Percentiles rank a stretch among this genome's conserved stretches.
These are phyloP conservation scores for Entomortierella chlamydospora DNA, from an alignment of 192 early-diverging fungal species.

Conservation along the genomic window DNA sequence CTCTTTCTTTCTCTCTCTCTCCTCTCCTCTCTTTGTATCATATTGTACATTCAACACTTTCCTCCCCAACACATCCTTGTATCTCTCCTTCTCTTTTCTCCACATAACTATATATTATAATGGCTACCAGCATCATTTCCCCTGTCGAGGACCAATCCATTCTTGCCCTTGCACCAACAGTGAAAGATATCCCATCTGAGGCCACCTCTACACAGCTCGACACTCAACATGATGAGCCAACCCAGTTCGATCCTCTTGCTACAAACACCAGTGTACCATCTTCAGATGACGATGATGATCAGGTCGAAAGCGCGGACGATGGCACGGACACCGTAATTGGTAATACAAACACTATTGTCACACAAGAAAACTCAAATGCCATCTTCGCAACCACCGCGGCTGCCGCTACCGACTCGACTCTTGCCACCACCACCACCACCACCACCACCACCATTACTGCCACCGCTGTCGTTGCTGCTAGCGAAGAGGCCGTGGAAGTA, in stretches of 20 bases:
- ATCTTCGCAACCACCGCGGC: neutral
- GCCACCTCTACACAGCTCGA: neutral
- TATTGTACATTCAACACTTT: neutral
- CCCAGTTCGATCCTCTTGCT: conserved; percentile 14
- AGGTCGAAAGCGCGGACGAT: conserved; percentile 1
- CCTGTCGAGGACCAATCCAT: neutral
- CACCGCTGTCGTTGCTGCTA: neutral
- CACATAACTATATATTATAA: neutral
- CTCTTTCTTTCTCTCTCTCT: neutral
- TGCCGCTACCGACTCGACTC: neutral
- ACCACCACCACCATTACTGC: no score
- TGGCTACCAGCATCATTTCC: conserved; percentile 17
- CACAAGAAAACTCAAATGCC: neutral
- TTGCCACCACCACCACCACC: neutral
- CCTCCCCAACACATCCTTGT: neutral
- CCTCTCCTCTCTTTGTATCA: neutral
- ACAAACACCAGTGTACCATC: conserved; percentile 22
- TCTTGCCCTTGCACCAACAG: neutral
- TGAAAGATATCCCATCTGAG: neutral
- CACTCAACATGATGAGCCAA: neutral
- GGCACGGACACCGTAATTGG: neutral
- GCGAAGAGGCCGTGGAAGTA: neutral
- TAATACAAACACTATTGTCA: neutral
- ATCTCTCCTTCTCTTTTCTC: neutral
- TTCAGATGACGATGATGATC: conserved; percentile 16